phyloP scores from a whole-genome alignment of 768 basidiomycete species.

The Ramaria sp. region DNA sequence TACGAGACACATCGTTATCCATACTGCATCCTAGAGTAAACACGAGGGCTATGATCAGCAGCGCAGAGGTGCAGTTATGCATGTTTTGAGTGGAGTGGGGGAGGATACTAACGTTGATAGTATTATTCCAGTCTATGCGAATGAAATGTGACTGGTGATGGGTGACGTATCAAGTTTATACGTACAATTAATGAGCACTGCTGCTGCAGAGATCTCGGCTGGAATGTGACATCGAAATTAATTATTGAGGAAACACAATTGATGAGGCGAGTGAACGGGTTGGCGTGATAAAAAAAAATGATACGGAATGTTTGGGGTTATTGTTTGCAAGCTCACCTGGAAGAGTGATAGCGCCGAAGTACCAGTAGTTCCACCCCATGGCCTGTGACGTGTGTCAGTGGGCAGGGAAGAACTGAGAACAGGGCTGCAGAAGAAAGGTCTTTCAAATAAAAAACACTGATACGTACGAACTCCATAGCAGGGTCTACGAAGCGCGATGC shows the following conservation, averaged over 20 bases:
- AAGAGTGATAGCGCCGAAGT: constrained; percentile 23
- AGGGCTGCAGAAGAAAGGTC: too few relatives aligned
- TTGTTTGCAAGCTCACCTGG: constrained; percentile 26
- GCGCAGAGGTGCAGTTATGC: neutral
- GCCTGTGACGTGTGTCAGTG: constrained; percentile 12
- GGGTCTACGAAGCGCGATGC: constrained; percentile 77
- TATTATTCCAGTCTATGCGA: constrained; percentile 37
- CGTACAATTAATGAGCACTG: constrained; percentile 55
- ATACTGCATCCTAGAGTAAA: constrained; percentile 51
- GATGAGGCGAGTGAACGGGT: too few relatives aligned
- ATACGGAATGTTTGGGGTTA: constrained; percentile 17
- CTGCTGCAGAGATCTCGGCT: constrained; percentile 63
- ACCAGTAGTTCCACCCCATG: constrained; percentile 45
- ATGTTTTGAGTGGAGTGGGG: neutral
- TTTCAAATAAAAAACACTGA: neutral
- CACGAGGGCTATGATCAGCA: too few relatives aligned
- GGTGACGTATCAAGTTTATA: neutral
- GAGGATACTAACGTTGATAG: constrained; percentile 10
- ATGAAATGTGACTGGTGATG: neutral
- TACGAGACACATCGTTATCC: constrained; percentile 63
- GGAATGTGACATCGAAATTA: too few relatives aligned
- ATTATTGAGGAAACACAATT: too few relatives aligned
- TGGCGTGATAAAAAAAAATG: constrained; percentile 16
- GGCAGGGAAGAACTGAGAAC: neutral
- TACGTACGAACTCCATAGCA: constrained; percentile 40